A percentile compares a stretch with the other conserved stretches of the same genome.
phyloP scores from a whole-genome alignment of 139 green algal species.

The Haematococcus lacustris region DNA sequence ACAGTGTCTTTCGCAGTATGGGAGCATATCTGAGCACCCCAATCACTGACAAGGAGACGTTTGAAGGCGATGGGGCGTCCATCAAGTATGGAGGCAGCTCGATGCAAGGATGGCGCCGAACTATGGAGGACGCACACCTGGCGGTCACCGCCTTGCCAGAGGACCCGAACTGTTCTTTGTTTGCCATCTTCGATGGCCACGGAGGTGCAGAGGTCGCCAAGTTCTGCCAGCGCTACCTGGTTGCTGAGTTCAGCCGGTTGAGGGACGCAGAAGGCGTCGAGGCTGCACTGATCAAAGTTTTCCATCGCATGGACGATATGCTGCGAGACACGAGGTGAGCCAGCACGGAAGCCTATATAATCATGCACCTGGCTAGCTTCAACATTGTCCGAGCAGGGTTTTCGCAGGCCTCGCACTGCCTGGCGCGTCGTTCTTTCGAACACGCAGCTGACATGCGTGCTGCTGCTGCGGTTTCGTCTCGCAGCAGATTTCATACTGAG shows the following conservation, averaged over 20 bases:
- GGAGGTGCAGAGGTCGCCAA: constrained; percentile 79
- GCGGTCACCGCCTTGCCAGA: constrained; percentile 28
- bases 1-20: too few species aligned
- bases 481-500: constrained; percentile 43
- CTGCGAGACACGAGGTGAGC: constrained; percentile 16
- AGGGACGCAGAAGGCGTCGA: constrained; percentile 51
- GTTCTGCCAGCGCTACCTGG: constrained; percentile 77
- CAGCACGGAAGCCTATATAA: too few species aligned
- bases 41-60: constrained; percentile 63
- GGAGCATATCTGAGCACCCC: constrained; percentile 66
- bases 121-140: constrained; percentile 73
- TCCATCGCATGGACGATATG: constrained; percentile 67
- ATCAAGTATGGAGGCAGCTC: constrained; percentile 58
- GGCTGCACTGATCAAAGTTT: constrained; percentile 57
- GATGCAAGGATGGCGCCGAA: constrained; percentile 85
- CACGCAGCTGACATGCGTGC: too few species aligned
- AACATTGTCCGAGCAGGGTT: too few species aligned
- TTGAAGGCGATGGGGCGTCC: constrained; percentile 38
- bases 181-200: constrained; percentile 87
- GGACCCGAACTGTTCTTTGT: constrained; percentile 41
- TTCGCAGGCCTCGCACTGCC: too few species aligned
- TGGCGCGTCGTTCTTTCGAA: too few species aligned
- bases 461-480: constrained; percentile 47
- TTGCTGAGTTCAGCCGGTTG: constrained; percentile 55
- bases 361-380: too few species aligned